Percentiles rank a stretch among this genome's conserved stretches.
phyloP scores from a whole-genome alignment of 176 grass and related monocot species.

The Calamus simplicifolius region DNA sequence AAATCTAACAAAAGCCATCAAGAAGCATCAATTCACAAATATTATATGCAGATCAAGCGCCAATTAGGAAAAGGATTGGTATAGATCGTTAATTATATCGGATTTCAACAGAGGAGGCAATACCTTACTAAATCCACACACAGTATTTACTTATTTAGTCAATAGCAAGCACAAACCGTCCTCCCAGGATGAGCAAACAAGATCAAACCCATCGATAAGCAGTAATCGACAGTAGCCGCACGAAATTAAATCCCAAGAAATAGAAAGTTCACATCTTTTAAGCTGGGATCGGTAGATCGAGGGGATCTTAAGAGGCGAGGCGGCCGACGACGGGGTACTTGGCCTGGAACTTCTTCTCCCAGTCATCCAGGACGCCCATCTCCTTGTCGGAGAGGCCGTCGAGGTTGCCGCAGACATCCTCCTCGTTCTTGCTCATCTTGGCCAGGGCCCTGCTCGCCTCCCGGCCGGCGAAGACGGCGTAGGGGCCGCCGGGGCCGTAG shows the following conservation, averaged over 20 bases:
- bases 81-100: no score
- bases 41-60: no score
- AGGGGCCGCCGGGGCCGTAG: slow-evolving; percentile 85
- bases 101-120: no score
- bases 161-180: no score
- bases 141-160: no score
- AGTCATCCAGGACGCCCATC: slow-evolving; percentile 66
- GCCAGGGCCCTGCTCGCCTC: slow-evolving; percentile 81
- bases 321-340: slow-evolving; percentile 77
- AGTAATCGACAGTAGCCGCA: no score
- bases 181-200: no score
- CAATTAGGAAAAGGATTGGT: no score
- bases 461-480: slow-evolving; percentile 78
- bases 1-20: no score
- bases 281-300: neutral
- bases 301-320: slow-evolving; percentile 27
- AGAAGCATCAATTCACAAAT: no score
- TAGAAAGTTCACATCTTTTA: slow-evolving; percentile 7
- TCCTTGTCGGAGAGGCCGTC: slow-evolving; percentile 72
- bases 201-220: no score
- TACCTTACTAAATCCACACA: no score
- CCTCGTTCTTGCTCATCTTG: slow-evolving; percentile 85
- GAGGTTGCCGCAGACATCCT: slow-evolving; percentile 60
- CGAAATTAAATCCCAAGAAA: neutral
- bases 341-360: slow-evolving; percentile 94